Conservation (phyloP, 768 basidiomycete genomes). For the Chlorophyllum brunneum region DNA sequence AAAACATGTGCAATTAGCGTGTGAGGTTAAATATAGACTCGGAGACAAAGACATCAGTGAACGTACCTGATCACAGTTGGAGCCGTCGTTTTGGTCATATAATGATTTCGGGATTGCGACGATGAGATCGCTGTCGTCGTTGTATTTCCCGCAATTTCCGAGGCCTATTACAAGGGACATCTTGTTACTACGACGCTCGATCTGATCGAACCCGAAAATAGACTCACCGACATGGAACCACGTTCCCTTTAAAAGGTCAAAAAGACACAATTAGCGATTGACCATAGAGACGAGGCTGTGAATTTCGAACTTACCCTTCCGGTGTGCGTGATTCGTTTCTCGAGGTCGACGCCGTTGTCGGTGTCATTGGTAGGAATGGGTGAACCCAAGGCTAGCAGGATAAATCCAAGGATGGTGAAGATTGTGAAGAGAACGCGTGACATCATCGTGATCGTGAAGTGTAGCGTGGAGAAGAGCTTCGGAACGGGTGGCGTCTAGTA, state of each 20-base stretch:
- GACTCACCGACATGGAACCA: conserved; percentile 54
- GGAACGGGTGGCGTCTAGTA: conserved; percentile 2
- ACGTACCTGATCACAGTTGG: conserved; percentile 58
- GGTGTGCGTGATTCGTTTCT: conserved; percentile 47
- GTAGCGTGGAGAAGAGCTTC: conserved; percentile 8
- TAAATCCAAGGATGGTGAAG: conserved; percentile 38
- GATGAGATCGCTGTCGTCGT: conserved; percentile 48
- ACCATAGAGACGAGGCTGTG: background rate
- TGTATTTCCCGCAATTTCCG: conserved; percentile 61
- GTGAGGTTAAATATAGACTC: conserved; percentile 7
- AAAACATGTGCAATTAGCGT: conserved; percentile 6
- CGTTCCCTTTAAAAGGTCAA: conserved; percentile 45
- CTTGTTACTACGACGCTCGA: conserved; percentile 7
- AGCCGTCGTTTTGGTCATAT: conserved; percentile 47
- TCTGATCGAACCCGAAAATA: background rate
- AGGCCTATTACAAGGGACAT: conserved; percentile 25
- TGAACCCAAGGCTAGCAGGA: conserved; percentile 39
- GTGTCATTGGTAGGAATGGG: conserved; percentile 37
- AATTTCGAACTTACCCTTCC: conserved; percentile 46
- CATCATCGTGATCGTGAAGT: conserved; percentile 25
- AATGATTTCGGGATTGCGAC: conserved; percentile 57
- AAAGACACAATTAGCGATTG: conserved; percentile 13
- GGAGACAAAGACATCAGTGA: conserved; percentile 8
- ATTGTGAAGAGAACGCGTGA: conserved; percentile 33
- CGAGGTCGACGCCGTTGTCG: conserved; percentile 28